A percentile compares a stretch with the other conserved stretches of the same genome.
Evolutionary conservation across 1,139 yeast genomes (phyloP).

Genomic region (Lizanozyma gosingica): DNA sequence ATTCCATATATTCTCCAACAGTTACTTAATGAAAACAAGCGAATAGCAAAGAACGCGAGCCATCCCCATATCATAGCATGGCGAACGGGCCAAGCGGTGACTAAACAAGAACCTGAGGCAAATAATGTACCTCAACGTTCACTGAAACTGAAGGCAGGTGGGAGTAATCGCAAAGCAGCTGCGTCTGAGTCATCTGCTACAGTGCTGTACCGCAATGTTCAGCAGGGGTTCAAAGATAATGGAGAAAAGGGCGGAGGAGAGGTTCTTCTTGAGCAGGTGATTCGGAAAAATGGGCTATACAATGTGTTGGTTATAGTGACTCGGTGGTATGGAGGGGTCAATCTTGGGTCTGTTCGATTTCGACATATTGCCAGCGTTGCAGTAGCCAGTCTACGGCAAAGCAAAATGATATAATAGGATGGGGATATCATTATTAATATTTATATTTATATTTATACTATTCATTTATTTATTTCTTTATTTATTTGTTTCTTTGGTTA

Average conservation of each 20-base stretch:
- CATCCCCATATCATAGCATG: slow-evolving; percentile 68
- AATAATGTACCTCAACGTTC: slow-evolving; percentile 1
- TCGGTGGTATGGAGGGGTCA: slow-evolving; percentile 68
- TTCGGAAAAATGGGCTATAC: slow-evolving; percentile 37
- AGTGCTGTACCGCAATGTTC: slow-evolving; percentile 15
- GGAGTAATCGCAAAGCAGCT: slow-evolving; percentile 6
- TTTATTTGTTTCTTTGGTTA: no score
- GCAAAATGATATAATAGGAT: slow-evolving; percentile 1
- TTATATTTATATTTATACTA: no score
- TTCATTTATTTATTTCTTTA: no score
- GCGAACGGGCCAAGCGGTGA: slow-evolving; percentile 33
- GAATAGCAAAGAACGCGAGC: slow-evolving; percentile 40
- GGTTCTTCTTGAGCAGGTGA: slow-evolving; percentile 37
- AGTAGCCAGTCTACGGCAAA: slow-evolving; percentile 27
- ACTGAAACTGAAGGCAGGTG: slow-evolving; percentile 1
- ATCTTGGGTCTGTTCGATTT: slow-evolving; percentile 57
- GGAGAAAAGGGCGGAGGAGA: slow-evolving; percentile 64
- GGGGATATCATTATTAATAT: no score
- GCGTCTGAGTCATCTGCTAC: slow-evolving; percentile 1
- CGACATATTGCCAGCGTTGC: slow-evolving; percentile 51
- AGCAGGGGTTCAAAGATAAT: slow-evolving; percentile 52
- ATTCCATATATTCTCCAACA: slow-evolving; percentile 28
- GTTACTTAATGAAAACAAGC: slow-evolving; percentile 29
- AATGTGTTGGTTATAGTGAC: slow-evolving; percentile 56
- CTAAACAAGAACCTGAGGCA: background rate